phyloP scores from a whole-genome alignment of 345 rosid species.

The Hibiscus trionum region DNA sequence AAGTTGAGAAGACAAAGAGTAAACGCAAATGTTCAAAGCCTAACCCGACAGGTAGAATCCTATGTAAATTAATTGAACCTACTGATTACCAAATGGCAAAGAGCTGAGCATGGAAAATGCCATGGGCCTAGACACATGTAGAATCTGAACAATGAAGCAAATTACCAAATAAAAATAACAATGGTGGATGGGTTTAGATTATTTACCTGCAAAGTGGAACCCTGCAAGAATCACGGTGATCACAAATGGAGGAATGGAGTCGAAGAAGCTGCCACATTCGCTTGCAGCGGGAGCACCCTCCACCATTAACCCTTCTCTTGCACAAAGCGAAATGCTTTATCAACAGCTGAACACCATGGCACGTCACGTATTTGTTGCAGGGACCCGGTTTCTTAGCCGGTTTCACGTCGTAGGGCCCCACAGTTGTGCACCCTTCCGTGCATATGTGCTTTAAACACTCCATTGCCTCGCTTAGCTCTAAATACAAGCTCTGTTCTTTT shows the following conservation, averaged over 20 bases:
- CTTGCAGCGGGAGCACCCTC: conserved; percentile 64
- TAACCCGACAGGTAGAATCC: background rate
- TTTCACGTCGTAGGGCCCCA: conserved; percentile 47
- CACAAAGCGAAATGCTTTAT: conserved; percentile 69
- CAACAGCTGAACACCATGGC: conserved; percentile 66
- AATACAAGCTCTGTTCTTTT: conserved; percentile 47
- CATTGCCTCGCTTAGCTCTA: conserved; percentile 77
- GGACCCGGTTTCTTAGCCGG: conserved; percentile 28
- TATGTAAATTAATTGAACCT: background rate
- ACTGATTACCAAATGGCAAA: background rate
- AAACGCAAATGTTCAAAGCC: background rate
- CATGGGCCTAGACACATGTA: background rate
- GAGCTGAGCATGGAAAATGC: background rate
- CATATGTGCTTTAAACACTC: conserved; percentile 83
- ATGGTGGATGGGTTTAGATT: background rate
- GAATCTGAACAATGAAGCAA: background rate
- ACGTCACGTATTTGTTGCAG: conserved; percentile 49
- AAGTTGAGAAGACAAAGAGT: background rate
- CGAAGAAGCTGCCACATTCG: conserved; percentile 84
- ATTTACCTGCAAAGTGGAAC: conserved; percentile 91
- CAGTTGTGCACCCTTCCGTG: conserved; percentile 72
- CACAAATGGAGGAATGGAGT: conserved; percentile 73
- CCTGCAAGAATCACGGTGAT: conserved; percentile 47
- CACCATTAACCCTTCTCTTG: conserved; percentile 41
- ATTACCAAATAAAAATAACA: background rate